These are phyloP conservation scores for Saccharomycopsis microspora DNA, from an alignment of 805 yeast species.

Conservation along the genomic window DNA sequence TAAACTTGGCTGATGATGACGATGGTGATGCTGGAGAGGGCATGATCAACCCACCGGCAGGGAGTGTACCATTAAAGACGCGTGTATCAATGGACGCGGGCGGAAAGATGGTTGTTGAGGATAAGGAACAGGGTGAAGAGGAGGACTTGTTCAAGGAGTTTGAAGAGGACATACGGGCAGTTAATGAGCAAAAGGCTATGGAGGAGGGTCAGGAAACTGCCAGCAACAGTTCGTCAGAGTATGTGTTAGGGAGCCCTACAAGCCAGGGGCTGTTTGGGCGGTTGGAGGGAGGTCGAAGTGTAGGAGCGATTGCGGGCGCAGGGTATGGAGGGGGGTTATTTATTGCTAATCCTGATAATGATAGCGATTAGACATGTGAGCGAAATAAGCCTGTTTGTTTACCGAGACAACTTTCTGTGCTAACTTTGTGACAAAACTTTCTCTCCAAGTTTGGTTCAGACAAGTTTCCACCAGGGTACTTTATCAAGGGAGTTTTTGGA, in stretches of 20 bases:
- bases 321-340: constrained; percentile 5
- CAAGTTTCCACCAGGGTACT: no score
- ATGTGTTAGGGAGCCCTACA: neutral
- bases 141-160: constrained; percentile 14
- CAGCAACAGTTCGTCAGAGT: neutral
- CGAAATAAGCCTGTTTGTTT: no score
- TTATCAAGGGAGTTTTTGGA: no score
- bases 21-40: constrained; percentile 9
- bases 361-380: constrained; percentile 1
- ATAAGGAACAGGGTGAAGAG: constrained; percentile 5
- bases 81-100: neutral
- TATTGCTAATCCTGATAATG: constrained; percentile 15
- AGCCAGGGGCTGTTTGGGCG: neutral
- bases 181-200: neutral
- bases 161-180: constrained; percentile 9
- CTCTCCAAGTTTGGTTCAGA: no score
- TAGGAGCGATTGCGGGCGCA: neutral
- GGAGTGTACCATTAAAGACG: neutral
- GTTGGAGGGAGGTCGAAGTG: constrained; percentile 1
- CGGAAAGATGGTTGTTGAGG: neutral
- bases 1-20: constrained; percentile 10
- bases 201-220: neutral
- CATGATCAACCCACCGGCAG: neutral
- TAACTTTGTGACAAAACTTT: no score
- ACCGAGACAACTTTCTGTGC: no score